Percentiles rank a stretch among this genome's conserved stretches.
Conservation (phyloP, 257 asterid species). For the Mentha longifolia region DNA sequence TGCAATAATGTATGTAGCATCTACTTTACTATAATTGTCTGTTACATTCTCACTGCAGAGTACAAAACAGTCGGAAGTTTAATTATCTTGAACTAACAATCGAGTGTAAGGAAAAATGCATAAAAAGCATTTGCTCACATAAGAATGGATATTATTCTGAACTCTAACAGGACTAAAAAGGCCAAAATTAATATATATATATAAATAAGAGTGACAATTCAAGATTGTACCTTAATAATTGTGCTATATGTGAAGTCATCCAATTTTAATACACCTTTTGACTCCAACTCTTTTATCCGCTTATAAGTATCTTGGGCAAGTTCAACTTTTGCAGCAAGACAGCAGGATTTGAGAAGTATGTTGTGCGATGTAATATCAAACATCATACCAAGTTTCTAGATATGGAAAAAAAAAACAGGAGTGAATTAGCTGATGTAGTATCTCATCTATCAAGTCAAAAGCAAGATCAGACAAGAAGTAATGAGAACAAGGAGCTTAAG, state of each 20-base stretch:
- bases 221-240: constrained; percentile 70
- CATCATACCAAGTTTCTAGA: constrained; percentile 72
- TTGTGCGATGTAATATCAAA: constrained; percentile 79
- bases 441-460: constrained; percentile 28
- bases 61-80: constrained; percentile 32
- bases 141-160: constrained; percentile 4
- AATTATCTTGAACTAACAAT: constrained; percentile 13
- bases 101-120: constrained; percentile 15
- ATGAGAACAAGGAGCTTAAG: constrained; percentile 20
- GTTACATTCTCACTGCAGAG: constrained; percentile 19
- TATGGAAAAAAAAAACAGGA: constrained; percentile 25
- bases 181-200: constrained; percentile 5
- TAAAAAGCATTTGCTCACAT: constrained; percentile 19
- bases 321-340: constrained; percentile 80
- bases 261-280: constrained; percentile 63
- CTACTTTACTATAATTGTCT: constrained; percentile 22
- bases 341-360: constrained; percentile 84
- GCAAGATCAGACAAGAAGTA: constrained; percentile 16
- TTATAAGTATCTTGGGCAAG: constrained; percentile 78
- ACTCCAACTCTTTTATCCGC: constrained; percentile 62
- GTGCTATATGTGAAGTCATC: constrained; percentile 97
- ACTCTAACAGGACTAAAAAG: constrained; percentile 12
- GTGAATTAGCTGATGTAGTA: constrained; percentile 34
- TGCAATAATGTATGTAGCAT: constrained; percentile 29
- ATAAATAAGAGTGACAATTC: constrained; percentile 10